Evolutionary conservation across 139 green algal species (phyloP).

Genomic region (Tetraselmis striata): DNA sequence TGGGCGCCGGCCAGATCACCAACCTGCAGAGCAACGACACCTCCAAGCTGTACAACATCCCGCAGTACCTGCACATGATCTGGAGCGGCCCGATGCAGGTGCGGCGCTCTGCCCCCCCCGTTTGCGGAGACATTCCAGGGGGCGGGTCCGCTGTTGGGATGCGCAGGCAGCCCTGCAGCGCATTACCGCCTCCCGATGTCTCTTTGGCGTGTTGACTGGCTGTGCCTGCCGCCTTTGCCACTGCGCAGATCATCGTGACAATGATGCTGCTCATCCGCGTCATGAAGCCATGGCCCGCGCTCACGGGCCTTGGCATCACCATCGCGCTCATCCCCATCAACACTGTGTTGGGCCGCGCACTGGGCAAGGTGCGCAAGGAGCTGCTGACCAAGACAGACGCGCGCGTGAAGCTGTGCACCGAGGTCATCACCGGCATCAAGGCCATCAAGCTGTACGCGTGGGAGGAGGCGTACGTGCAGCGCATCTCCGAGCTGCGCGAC

Average conservation of each 20-base stretch:
- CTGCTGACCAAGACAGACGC: slow-evolving; percentile 63
- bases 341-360: slow-evolving; percentile 44
- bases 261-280: slow-evolving; percentile 73
- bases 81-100: slow-evolving; percentile 72
- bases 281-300: slow-evolving; percentile 51
- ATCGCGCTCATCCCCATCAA: slow-evolving; percentile 68
- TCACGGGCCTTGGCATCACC: slow-evolving; percentile 64
- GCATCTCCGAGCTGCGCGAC: slow-evolving; percentile 58
- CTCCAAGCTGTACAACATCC: slow-evolving; percentile 73
- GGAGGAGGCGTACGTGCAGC: slow-evolving; percentile 72
- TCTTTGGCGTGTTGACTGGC: no score
- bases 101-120: background rate
- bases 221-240: no score
- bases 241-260: slow-evolving; percentile 64
- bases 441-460: slow-evolving; percentile 93
- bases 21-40: slow-evolving; percentile 85
- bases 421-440: slow-evolving; percentile 83
- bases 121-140: no score
- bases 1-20: slow-evolving; percentile 60
- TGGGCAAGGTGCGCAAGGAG: slow-evolving; percentile 44
- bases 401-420: slow-evolving; percentile 67
- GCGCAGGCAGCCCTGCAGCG: no score
- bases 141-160: no score
- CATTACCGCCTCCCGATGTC: no score
- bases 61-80: slow-evolving; percentile 79